Conservation (phyloP, 75 land plant species). For the Isoetes taiwanensis region DNA sequence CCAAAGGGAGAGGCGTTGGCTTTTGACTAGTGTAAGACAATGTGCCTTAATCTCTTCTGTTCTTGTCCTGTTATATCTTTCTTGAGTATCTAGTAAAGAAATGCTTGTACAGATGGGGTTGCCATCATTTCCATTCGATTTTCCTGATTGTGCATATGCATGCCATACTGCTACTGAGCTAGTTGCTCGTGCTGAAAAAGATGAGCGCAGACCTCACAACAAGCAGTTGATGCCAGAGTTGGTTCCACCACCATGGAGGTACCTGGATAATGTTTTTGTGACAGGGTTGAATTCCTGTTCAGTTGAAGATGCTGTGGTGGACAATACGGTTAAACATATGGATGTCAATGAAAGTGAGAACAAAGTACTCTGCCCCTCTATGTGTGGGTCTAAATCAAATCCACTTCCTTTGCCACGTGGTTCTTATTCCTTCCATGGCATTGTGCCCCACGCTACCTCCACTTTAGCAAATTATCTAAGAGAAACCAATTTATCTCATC, state of each 20-base stretch:
- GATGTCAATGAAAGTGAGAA: too few species aligned
- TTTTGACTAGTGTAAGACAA: slow-evolving; percentile 43
- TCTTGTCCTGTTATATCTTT: neutral
- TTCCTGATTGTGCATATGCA: slow-evolving; percentile 71
- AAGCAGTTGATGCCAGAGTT: slow-evolving; percentile 26
- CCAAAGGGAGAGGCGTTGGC: slow-evolving; percentile 67
- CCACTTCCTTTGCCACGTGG: too few species aligned
- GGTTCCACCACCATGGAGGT: slow-evolving; percentile 41
- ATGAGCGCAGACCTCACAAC: slow-evolving; percentile 29
- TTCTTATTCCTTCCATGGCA: too few species aligned
- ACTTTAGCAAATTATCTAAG: slow-evolving; percentile 8
- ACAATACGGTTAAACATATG: too few species aligned
- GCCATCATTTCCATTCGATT: slow-evolving; percentile 72
- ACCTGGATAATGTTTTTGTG: neutral
- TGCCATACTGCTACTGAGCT: slow-evolving; percentile 17
- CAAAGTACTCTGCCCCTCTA: too few species aligned
- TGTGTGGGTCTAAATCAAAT: too few species aligned
- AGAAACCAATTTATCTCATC: slow-evolving; percentile 13
- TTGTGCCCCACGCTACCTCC: neutral
- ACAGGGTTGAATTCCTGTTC: slow-evolving; percentile 7
- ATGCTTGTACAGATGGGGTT: slow-evolving; percentile 38
- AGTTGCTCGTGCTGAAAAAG: slow-evolving; percentile 24
- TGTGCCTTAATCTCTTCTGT: neutral
- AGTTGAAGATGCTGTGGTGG: too few species aligned
- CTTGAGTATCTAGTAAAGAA: neutral